phyloP scores from a whole-genome alignment of 768 basidiomycete genomes.

The Lactarius sp. region DNA sequence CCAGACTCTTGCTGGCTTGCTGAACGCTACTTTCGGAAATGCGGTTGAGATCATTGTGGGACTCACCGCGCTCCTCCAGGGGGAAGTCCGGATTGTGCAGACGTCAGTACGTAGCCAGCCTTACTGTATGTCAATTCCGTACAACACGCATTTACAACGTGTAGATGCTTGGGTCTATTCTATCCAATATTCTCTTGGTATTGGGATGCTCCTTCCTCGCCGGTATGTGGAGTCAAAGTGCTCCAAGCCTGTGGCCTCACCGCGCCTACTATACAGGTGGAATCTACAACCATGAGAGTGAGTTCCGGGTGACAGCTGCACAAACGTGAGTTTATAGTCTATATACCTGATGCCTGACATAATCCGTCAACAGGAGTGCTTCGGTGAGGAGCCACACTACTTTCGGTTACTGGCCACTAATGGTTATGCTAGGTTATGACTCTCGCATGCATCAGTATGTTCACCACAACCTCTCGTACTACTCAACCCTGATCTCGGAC shows the following conservation, averaged over 20 bases:
- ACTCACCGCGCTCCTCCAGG: conserved; percentile 67
- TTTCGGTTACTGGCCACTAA: conserved; percentile 6
- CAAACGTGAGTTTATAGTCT: conserved; percentile 57
- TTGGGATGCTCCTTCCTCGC: conserved; percentile 89
- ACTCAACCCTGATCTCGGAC: not conserved
- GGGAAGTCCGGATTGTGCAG: conserved; percentile 84
- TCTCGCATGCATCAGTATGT: conserved; percentile 76
- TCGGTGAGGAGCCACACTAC: conserved; percentile 15
- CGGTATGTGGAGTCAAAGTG: conserved; percentile 37
- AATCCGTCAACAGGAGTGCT: conserved; percentile 8
- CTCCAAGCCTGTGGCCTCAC: conserved; percentile 1
- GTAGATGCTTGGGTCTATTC: conserved; percentile 84
- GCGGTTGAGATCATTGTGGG: conserved; percentile 90
- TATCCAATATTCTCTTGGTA: conserved; percentile 87
- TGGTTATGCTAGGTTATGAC: conserved; percentile 61
- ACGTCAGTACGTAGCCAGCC: conserved; percentile 56
- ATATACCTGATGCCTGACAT: conserved; percentile 7
- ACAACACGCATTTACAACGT: conserved; percentile 6
- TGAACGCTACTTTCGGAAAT: conserved; percentile 83
- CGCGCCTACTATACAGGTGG: conserved; percentile 46
- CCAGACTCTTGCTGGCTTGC: conserved; percentile 77
- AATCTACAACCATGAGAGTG: conserved; percentile 55
- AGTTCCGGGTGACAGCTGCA: conserved; percentile 79
- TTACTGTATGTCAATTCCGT: not conserved
- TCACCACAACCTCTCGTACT: not conserved